Conservation (phyloP, 2,329 filamentous ascomycete genomes). For the Mycosphaerella arachidis region DNA sequence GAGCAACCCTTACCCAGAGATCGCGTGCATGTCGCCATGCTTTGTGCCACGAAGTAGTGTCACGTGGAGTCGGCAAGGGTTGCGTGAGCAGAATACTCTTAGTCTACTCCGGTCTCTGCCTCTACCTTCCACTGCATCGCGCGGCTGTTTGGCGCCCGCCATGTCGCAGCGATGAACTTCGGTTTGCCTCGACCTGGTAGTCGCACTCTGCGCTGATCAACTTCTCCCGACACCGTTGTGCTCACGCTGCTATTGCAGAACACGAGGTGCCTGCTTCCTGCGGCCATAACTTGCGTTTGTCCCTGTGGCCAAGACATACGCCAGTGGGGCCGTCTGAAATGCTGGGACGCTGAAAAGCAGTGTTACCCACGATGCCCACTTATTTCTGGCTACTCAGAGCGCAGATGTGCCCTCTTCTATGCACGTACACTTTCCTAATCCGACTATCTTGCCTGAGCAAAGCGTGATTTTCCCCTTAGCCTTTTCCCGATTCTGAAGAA, state of each 20-base stretch:
- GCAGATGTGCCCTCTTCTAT: slow-evolving; percentile 3
- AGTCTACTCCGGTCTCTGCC: slow-evolving; percentile 10
- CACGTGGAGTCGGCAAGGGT: slow-evolving; percentile 22
- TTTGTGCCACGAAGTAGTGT: slow-evolving; percentile 16
- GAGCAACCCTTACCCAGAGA: slow-evolving; percentile 18
- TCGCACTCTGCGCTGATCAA: slow-evolving; percentile 3
- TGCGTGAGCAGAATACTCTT: background rate
- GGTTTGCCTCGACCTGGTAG: background rate
- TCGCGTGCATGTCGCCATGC: slow-evolving; percentile 19
- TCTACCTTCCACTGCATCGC: slow-evolving; percentile 6
- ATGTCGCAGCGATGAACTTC: background rate
- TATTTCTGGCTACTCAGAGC: slow-evolving; percentile 10
- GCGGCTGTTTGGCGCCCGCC: background rate
- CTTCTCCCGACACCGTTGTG: background rate
- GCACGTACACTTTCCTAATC: slow-evolving; percentile 25
- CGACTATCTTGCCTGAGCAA: slow-evolving; percentile 36
- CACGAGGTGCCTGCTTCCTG: slow-evolving; percentile 16
- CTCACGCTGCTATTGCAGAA: slow-evolving; percentile 6
- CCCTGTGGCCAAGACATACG: slow-evolving; percentile 6
- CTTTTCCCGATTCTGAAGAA: slow-evolving; percentile 49
- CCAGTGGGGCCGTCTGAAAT: slow-evolving; percentile 15
- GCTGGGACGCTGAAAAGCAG: slow-evolving; percentile 17
- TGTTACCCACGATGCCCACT: slow-evolving; percentile 14
- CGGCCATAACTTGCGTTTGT: slow-evolving; percentile 7
- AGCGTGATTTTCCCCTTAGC: slow-evolving; percentile 46